phyloP scores from a whole-genome alignment of 2,329 filamentous ascomycete species.

The Pleoardoris graminearum region DNA sequence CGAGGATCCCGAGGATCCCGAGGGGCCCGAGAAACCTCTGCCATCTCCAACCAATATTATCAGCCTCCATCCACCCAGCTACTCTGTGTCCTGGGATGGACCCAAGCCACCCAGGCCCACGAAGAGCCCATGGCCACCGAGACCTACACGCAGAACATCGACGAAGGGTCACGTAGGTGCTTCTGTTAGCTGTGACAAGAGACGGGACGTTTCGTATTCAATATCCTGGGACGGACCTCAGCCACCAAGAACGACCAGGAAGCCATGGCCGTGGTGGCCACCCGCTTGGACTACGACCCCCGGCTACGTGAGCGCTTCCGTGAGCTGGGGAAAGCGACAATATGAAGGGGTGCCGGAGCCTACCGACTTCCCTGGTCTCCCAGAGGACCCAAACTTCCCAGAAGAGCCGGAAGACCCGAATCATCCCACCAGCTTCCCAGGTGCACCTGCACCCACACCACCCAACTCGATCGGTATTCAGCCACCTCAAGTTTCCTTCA shows the following conservation, averaged over 20 bases:
- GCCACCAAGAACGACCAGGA: constrained; percentile 9
- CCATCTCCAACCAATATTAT: constrained; percentile 3
- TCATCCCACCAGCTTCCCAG: background rate
- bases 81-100: constrained; percentile 19
- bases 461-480: constrained; percentile 10
- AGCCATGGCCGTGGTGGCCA: too few relatives aligned
- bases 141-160: constrained; percentile 7
- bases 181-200: background rate
- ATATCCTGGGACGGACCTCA: constrained; percentile 18
- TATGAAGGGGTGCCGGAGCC: constrained; percentile 5
- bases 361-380: background rate
- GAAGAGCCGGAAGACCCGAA: constrained; percentile 20
- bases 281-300: constrained; percentile 2
- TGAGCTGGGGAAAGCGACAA: constrained; percentile 21
- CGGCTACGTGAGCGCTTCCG: constrained; percentile 4
- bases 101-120: constrained; percentile 1
- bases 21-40: background rate
- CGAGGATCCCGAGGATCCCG: constrained; percentile 10
- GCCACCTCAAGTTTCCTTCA: constrained; percentile 13
- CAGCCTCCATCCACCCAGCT: background rate
- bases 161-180: constrained; percentile 7
- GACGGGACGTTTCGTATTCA: constrained; percentile 3
- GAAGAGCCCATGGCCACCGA: constrained; percentile 8
- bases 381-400: constrained; percentile 7
- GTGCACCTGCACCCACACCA: background rate